phyloP scores from a whole-genome alignment of 2,329 filamentous ascomycete species.

The Fusarium tuaranense region DNA sequence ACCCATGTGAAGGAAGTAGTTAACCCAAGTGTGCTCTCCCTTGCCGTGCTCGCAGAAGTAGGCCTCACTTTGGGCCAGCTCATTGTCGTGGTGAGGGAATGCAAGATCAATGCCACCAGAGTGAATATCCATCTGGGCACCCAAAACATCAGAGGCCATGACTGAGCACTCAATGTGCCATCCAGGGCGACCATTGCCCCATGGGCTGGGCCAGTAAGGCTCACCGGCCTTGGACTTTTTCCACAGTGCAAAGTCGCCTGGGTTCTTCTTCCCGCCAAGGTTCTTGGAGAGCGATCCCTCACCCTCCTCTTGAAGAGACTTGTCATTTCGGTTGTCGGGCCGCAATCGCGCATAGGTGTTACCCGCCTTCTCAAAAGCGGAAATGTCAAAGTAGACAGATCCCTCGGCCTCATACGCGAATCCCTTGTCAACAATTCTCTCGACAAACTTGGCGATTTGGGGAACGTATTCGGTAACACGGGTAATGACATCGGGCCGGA shows the following conservation, averaged over 20 bases:
- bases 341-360: slow-evolving; percentile 88
- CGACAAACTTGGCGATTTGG: slow-evolving; percentile 87
- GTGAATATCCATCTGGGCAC: slow-evolving; percentile 89
- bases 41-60: slow-evolving; percentile 72
- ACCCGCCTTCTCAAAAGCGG: slow-evolving; percentile 84
- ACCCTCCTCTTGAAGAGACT: slow-evolving; percentile 86
- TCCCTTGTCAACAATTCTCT: slow-evolving; percentile 84
- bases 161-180: slow-evolving; percentile 99
- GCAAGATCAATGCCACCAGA: slow-evolving; percentile 92
- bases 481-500: slow-evolving; percentile 84
- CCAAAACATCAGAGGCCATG: slow-evolving; percentile 92
- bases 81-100: slow-evolving; percentile 94
- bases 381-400: slow-evolving; percentile 94
- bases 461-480: slow-evolving; percentile 93
- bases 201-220: slow-evolving; percentile 88
- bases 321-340: slow-evolving; percentile 87
- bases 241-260: slow-evolving; percentile 92
- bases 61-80: slow-evolving; percentile 90
- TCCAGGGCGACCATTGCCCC: slow-evolving; percentile 88
- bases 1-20: slow-evolving; percentile 96
- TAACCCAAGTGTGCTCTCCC: slow-evolving; percentile 82
- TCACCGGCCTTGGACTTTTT: slow-evolving; percentile 93
- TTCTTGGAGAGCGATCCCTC: slow-evolving; percentile 82
- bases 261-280: slow-evolving; percentile 75
- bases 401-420: slow-evolving; percentile 87